These are phyloP conservation scores for Leishmania gerbilli DNA, from an alignment of 208 protist genomes.

Conservation along the genomic window DNA sequence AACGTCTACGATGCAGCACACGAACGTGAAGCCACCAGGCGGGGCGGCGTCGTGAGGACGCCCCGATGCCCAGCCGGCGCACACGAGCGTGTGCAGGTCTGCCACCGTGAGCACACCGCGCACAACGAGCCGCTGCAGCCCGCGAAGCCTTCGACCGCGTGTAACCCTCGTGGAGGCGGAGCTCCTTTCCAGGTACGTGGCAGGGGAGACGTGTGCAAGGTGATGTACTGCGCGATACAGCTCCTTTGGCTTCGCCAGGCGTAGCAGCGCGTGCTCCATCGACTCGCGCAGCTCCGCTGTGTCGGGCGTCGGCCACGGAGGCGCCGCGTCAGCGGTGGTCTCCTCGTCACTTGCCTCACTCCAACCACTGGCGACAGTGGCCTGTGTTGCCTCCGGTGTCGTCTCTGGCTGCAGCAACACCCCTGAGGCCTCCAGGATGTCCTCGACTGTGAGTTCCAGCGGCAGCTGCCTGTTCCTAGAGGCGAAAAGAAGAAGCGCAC, in stretches of 20 bases:
- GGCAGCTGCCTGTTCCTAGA: slow-evolving; percentile 19
- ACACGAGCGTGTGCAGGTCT: slow-evolving; percentile 29
- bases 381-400: not conserved
- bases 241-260: slow-evolving; percentile 25
- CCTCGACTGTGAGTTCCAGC: slow-evolving; percentile 42
- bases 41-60: slow-evolving; percentile 18
- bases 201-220: slow-evolving; percentile 7
- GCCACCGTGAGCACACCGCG: slow-evolving; percentile 31
- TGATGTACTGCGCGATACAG: slow-evolving; percentile 16
- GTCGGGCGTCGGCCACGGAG: slow-evolving; percentile 1
- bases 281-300: slow-evolving; percentile 18
- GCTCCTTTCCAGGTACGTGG: not conserved
- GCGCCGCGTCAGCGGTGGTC: not conserved
- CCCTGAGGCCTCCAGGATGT: slow-evolving; percentile 28
- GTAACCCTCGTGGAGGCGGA: not conserved
- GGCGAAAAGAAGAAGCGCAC: slow-evolving; percentile 40
- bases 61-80: slow-evolving; percentile 14
- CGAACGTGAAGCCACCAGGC: slow-evolving; percentile 22
- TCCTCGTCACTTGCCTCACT: slow-evolving; percentile 6
- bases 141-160: not conserved
- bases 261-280: slow-evolving; percentile 38
- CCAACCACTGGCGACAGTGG: slow-evolving; percentile 5
- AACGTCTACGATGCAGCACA: slow-evolving; percentile 22
- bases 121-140: not conserved
- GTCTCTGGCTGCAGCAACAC: slow-evolving; percentile 5